Base-by-base conservation (phyloP, 2,329 filamentous ascomycete species). In the Venturia carpophila region DNA sequence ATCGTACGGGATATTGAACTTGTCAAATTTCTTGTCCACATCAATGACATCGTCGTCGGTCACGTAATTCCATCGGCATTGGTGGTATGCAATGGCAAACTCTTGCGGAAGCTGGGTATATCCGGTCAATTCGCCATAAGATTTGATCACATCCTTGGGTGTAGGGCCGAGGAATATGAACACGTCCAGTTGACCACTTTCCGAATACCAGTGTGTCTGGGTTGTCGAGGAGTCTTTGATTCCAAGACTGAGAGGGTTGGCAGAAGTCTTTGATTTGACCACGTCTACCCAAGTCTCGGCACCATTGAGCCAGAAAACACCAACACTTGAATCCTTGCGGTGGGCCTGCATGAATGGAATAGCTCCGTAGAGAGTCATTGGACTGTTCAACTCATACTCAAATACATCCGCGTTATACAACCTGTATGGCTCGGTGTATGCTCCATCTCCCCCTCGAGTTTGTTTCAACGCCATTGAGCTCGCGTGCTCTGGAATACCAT, bases 301-400 rank as follows among this genome's bases (percentile, higher is more conserved):
- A 62, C 87, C 91, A 74, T 97, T 99, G 65, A 99, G 83, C 94
- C 94, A 99, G 77, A 99, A 96, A 17, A 99, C 88, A 68, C 92
- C 94, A 39, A 97, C 93, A 0, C 91, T 94, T 0, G 93, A 97
- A 72, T 88, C 89, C 75, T 93, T 95, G 71, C 89, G 89, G 73
- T 99, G 93, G 21, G 94, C 94, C 76, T 97, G 94, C 91, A 99
- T 96, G 73, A 97, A 90, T 1, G 94, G 94, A 70, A 99, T 97
- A 9, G 92, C 82, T n/a, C 94, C 94, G 72, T 99, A 99, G 1
- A 99, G 83, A 0, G 94, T 97, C 94, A 99, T 99, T 0, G 94
- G 92, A 76, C 92, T 97, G 76, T 97, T 90, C 71, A 97, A 84
- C 71, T 96, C 88, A 75, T 99, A 99, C 78, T 99, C 94, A 71